These are phyloP conservation scores for Lepidopterella palustris DNA, from an alignment of 495 filamentous ascomycete genomes.

Conservation along the genomic window DNA sequence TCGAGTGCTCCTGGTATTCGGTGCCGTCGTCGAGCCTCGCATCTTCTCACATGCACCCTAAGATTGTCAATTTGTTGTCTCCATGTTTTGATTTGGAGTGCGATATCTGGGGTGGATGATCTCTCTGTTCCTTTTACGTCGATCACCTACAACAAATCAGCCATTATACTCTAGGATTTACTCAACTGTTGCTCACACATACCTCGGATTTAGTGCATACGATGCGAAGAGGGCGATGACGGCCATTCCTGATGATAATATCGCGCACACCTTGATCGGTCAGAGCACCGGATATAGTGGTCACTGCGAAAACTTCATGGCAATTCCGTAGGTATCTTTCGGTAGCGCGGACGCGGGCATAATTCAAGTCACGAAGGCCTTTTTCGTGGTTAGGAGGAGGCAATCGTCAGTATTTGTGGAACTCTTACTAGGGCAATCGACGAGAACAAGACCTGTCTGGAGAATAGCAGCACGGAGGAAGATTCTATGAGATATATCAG, in stretches of 20 bases:
- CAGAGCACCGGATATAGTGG: constrained; percentile 5
- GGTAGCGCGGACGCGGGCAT: constrained; percentile 1
- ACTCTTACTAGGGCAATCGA: constrained; percentile 1
- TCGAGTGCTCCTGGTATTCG: constrained; percentile 10
- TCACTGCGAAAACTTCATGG: constrained; percentile 18
- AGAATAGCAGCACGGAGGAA: constrained; percentile 13
- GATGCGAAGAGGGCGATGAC: constrained; percentile 20
- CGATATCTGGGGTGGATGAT: not conserved
- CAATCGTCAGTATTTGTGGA: not conserved
- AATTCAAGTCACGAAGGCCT: constrained; percentile 9
- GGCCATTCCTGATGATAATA: constrained; percentile 8
- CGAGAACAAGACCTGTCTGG: constrained; percentile 14
- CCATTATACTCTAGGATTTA: not conserved
- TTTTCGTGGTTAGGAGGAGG: not conserved
- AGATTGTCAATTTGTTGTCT: constrained; percentile 16
- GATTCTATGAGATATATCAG: not conserved
- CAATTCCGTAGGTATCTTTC: constrained; percentile 16
- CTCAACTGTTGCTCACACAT: not conserved
- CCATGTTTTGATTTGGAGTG: constrained; percentile 14
- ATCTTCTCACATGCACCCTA: constrained; percentile 13
- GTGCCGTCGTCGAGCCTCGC: constrained; percentile 15
- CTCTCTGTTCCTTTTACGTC: constrained; percentile 6
- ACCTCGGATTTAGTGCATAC: constrained; percentile 21
- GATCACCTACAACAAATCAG: not conserved
- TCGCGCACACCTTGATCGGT: constrained; percentile 8